A percentile compares a stretch with the other conserved stretches of the same genome.
Conservation (phyloP, 805 yeast species). For the Danielia reshetovae region DNA sequence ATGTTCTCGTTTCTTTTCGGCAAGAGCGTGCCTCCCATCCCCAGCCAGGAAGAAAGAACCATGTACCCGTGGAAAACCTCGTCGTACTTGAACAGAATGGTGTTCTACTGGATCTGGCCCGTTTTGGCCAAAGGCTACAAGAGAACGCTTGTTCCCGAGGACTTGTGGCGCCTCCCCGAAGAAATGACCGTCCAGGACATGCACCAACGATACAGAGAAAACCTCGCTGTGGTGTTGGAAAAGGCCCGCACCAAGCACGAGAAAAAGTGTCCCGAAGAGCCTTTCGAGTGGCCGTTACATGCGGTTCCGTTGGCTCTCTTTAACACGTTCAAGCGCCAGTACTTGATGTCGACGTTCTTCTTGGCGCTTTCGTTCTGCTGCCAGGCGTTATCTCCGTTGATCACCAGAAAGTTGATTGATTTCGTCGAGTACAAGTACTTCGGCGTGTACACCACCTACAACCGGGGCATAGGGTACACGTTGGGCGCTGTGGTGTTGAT, state of each 20-base stretch:
- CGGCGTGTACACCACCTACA: conserved; percentile 40
- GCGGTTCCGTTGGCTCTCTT: conserved; percentile 44
- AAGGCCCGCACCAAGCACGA: conserved; percentile 19
- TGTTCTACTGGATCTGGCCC: conserved; percentile 40
- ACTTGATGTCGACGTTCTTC: conserved; percentile 35
- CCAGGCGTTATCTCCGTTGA: conserved; percentile 59
- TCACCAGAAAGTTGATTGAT: conserved; percentile 59
- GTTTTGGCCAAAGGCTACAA: conserved; percentile 38
- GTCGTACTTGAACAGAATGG: conserved; percentile 30
- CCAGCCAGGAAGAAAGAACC: conserved; percentile 47
- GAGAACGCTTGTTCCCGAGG: conserved; percentile 35
- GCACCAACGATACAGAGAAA: conserved; percentile 26
- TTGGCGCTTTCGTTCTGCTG: conserved; percentile 46
- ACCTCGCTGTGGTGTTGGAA: conserved; percentile 20
- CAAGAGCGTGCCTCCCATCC: conserved; percentile 48
- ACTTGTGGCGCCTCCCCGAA: conserved; percentile 34
- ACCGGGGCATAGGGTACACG: conserved; percentile 72
- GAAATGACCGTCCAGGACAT: conserved; percentile 34
- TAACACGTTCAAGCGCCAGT: conserved; percentile 46
- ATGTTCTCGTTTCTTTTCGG: conserved; percentile 48
- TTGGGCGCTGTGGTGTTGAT: conserved; percentile 63
- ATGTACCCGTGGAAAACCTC: conserved; percentile 43
- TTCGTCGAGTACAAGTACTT: conserved; percentile 53
- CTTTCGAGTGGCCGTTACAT: conserved; percentile 38
- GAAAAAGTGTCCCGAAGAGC: conserved; percentile 11